Percentiles rank a stretch among this genome's conserved stretches.
These are phyloP conservation scores for Galeopsis tetrahit DNA, from an alignment of 257 asterid genomes.

Conservation along the genomic window DNA sequence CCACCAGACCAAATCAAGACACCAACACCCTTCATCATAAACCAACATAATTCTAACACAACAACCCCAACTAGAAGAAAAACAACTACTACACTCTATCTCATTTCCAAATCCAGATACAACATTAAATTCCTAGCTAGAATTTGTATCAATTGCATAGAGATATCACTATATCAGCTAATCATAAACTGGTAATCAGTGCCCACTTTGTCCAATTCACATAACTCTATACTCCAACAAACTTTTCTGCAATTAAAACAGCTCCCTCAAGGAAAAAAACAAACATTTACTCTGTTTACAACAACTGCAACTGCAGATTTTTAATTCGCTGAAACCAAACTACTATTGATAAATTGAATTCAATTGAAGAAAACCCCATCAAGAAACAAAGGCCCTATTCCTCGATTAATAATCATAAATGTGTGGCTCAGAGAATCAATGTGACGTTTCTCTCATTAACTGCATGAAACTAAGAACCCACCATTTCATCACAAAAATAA, in stretches of 20 bases:
- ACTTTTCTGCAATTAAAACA: background rate
- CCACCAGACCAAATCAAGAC: slow-evolving; percentile 5
- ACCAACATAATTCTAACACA: slow-evolving; percentile 11
- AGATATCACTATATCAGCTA: background rate
- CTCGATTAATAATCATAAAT: slow-evolving; percentile 25
- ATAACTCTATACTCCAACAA: slow-evolving; percentile 14
- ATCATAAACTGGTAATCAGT: background rate
- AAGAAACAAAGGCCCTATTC: slow-evolving; percentile 5
- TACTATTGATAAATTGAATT: slow-evolving; percentile 4
- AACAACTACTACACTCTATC: background rate
- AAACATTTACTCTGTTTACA: slow-evolving; percentile 25
- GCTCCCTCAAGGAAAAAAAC: background rate
- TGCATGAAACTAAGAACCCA: slow-evolving; percentile 19
- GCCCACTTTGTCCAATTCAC: slow-evolving; percentile 13
- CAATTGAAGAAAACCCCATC: background rate
- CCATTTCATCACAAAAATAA: background rate
- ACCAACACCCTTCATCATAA: background rate
- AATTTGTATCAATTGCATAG: background rate
- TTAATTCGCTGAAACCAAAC: slow-evolving; percentile 4
- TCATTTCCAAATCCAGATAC: background rate
- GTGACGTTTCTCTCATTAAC: background rate
- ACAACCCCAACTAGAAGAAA: background rate
- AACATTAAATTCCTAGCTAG: background rate
- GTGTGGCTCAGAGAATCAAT: background rate
- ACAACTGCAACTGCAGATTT: background rate